Conservation (phyloP, 108 stramenopile genomes). For the Stephanodiscus minutulus region DNA sequence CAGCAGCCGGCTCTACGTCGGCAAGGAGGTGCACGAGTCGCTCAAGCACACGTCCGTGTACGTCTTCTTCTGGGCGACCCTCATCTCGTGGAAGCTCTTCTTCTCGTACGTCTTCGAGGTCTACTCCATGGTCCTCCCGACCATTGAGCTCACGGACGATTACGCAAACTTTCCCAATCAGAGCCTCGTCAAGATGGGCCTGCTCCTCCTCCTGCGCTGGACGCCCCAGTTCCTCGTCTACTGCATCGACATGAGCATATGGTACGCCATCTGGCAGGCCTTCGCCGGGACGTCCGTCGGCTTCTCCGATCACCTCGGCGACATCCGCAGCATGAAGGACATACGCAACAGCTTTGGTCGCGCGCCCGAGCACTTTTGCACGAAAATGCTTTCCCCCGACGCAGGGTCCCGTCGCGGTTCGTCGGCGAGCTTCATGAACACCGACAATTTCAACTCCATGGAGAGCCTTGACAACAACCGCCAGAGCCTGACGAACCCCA, state of each 20-base stretch:
- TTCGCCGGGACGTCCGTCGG: conserved; percentile 93
- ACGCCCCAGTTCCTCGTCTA: conserved; percentile 95
- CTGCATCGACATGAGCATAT: conserved; percentile 96
- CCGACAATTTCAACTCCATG: conserved; percentile 33
- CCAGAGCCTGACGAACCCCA: conserved; percentile 46
- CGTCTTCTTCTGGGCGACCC: conserved; percentile 87
- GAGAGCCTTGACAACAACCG: conserved; percentile 47
- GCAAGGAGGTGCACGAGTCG: conserved; percentile 92
- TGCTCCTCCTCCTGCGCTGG: conserved; percentile 89
- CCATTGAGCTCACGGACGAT: conserved; percentile 93
- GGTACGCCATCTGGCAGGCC: conserved; percentile 96
- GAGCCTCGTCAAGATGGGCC: conserved; percentile 79
- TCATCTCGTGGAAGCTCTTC: conserved; percentile 92
- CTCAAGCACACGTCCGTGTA: conserved; percentile 77
- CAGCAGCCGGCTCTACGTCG: conserved; percentile 88
- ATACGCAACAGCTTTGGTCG: conserved; percentile 88
- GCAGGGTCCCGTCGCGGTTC: conserved; percentile 87
- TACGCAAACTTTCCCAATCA: conserved; percentile 93
- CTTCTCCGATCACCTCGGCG: conserved; percentile 92
- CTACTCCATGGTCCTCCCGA: conserved; percentile 92
- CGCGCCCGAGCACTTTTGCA: conserved; percentile 88
- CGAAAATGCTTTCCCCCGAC: conserved; percentile 90
- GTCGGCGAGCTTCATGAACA: conserved; percentile 73
- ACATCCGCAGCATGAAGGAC: conserved; percentile 84
- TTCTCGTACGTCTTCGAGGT: conserved; percentile 96